Evolutionary conservation across 2,329 filamentous ascomycete species (phyloP).

Genomic region (Sporothrix pseudoabietina): DNA sequence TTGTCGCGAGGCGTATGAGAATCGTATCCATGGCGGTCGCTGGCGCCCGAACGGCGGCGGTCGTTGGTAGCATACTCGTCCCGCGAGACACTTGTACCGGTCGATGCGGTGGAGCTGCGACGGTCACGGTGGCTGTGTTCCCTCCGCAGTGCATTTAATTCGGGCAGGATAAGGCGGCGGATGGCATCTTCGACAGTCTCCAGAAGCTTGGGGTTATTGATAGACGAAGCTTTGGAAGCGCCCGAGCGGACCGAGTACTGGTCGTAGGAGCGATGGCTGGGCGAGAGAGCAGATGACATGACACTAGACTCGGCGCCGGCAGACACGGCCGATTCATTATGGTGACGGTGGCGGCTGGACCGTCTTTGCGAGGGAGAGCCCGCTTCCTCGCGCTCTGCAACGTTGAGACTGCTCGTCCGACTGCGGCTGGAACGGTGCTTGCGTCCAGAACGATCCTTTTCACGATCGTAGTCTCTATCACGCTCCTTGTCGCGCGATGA

Average conservation of each 20-base stretch:
- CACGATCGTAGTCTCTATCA: conserved; percentile 36
- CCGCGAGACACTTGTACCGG: conserved; percentile 56
- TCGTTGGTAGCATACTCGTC: conserved; percentile 59
- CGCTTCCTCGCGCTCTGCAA: conserved; percentile 52
- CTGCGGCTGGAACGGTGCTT: conserved; percentile 53
- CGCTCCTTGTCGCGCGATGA: conserved; percentile 19
- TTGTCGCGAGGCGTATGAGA: conserved; percentile 26
- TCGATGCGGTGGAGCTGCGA: conserved; percentile 64
- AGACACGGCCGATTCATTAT: conserved; percentile 56
- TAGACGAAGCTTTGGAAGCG: conserved; percentile 63
- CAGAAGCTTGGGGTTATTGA: conserved; percentile 88
- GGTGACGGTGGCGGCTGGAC: conserved; percentile 54
- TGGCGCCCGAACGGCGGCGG: conserved; percentile 61
- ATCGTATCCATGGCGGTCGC: conserved; percentile 51
- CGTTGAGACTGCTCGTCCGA: conserved; percentile 50
- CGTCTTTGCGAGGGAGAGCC: conserved; percentile 50
- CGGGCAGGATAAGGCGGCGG: conserved; percentile 82
- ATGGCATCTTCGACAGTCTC: conserved; percentile 94
- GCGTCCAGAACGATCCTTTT: conserved; percentile 46
- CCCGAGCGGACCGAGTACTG: conserved; percentile 56
- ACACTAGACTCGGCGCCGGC: conserved; percentile 55
- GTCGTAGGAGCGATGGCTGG: conserved; percentile 59
- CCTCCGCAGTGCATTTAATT: conserved; percentile 86
- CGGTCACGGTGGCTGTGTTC: conserved; percentile 79
- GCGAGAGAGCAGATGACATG: conserved; percentile 56